Evolutionary conservation across 352 stramenopile species (phyloP), one percentile per base, ranked within the genome.

Genomic region (Peronosclerospora sorghi): DNA sequence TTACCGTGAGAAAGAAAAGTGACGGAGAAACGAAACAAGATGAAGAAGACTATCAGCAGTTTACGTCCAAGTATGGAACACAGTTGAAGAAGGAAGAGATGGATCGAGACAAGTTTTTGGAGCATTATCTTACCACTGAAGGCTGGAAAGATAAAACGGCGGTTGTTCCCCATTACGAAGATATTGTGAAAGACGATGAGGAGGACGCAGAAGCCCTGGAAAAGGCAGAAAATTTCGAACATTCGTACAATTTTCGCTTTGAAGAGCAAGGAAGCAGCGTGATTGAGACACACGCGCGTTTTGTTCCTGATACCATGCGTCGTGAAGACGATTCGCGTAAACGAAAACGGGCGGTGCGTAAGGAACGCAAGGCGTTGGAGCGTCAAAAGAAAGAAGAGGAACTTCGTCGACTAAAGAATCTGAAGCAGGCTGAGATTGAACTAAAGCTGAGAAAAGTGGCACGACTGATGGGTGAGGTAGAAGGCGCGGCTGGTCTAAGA

Each of bases 171-270:
- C 69, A 79, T 41, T 90, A 90, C 43, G 75, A 86, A 4, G 80
- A 93, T 12, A 86, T 92, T 45, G 77, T 93, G 5, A 77, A 89
- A 27, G 78, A 95, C 28, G 81, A 95, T 27, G 76, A 91, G 9
- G 83, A 93, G 32, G 84, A 96, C 40, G 78, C 83, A 7, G 85
- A 97, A 36, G 86, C 85, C 44, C 55, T 98, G 13, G 92, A 98
- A 32, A 83, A 89, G 39, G 88, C 86, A 8, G 96, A 99, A 49
- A 82, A 93, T 18, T 99, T 98, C 66, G 96, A 99, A 64, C 84
- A 95, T 49, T 87, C 93, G 28, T 99, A 98, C 77, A 99, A 99
- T 64, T 99, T 99, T 60, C 89, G 96, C 14, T 99, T 98, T 56
- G 96, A 99, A 67, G 90, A 99, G 65, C 89, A 95, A 38, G 87